phyloP scores from a whole-genome alignment of 345 rosid species.

The Garcia nutans region DNA sequence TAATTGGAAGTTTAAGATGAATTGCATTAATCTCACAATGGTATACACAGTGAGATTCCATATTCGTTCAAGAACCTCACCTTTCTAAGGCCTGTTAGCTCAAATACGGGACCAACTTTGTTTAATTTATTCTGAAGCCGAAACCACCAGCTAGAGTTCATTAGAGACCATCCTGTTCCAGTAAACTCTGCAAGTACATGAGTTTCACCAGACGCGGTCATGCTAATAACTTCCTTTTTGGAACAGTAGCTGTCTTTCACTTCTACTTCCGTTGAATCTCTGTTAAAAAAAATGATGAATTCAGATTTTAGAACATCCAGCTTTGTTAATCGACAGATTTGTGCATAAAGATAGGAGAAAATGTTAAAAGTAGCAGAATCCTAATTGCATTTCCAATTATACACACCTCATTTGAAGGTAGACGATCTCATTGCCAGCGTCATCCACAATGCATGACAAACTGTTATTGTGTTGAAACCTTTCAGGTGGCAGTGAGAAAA shows the following conservation, averaged over 20 bases:
- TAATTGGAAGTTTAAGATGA: background rate
- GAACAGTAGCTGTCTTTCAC: too few relatives aligned
- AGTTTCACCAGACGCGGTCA: constrained; percentile 9
- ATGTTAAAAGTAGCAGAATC: too few relatives aligned
- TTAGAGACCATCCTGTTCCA: constrained; percentile 24
- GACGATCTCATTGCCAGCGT: background rate
- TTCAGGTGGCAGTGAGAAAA: too few relatives aligned
- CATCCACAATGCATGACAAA: background rate
- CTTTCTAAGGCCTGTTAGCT: constrained; percentile 21
- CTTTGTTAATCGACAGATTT: too few relatives aligned
- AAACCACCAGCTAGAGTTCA: constrained; percentile 20
- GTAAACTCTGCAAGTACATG: constrained; percentile 22
- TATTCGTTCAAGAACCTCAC: background rate
- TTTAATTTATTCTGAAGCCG: constrained; percentile 1
- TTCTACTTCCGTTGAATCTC: background rate
- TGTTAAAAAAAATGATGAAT: too few relatives aligned
- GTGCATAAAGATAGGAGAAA: too few relatives aligned
- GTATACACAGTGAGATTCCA: background rate
- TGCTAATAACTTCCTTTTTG: background rate
- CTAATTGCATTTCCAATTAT: background rate
- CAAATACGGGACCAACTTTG: background rate
- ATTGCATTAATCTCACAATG: background rate
- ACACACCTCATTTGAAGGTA: background rate
- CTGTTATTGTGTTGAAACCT: too few relatives aligned
- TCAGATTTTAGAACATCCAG: too few relatives aligned